Conservation (phyloP, 73 alveolate species). For the Urostyla sp. region DNA sequence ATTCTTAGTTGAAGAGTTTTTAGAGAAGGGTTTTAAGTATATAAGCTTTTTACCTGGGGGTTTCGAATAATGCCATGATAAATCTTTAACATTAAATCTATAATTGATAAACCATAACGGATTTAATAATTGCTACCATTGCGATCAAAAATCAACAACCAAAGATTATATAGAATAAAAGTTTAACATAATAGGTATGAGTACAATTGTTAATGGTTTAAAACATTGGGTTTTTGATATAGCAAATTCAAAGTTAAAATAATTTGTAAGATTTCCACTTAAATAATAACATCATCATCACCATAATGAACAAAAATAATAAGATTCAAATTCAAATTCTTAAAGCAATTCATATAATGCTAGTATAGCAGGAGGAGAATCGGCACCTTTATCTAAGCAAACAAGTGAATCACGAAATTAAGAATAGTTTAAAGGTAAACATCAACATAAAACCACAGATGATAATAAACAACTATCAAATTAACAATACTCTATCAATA, state of each 20-base stretch:
- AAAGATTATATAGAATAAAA: constrained; percentile 3
- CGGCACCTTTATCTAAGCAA: no score
- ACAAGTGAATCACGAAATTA: constrained; percentile 15
- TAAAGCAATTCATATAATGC: constrained; percentile 2
- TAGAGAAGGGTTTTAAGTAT: constrained; percentile 39
- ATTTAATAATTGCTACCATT: constrained; percentile 18
- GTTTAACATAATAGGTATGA: constrained; percentile 28
- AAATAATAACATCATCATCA: not conserved
- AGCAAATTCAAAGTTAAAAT: constrained; percentile 32
- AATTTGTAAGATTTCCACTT: constrained; percentile 39
- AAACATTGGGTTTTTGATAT: constrained; percentile 58
- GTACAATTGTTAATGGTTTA: constrained; percentile 34
- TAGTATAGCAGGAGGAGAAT: not conserved
- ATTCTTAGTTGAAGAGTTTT: constrained; percentile 26
- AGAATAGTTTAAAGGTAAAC: constrained; percentile 21
- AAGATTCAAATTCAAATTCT: not conserved
- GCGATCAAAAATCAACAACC: constrained; percentile 30
- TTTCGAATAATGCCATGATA: constrained; percentile 36
- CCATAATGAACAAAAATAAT: not conserved
- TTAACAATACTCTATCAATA: no score
- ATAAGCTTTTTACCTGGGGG: constrained; percentile 57
- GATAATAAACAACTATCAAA: constrained; percentile 2
- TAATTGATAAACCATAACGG: constrained; percentile 24
- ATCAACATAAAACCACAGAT: constrained; percentile 38
- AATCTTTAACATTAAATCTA: not conserved